phyloP scores from a whole-genome alignment of 495 filamentous ascomycete genomes.

The Amniculicola lignicola region DNA sequence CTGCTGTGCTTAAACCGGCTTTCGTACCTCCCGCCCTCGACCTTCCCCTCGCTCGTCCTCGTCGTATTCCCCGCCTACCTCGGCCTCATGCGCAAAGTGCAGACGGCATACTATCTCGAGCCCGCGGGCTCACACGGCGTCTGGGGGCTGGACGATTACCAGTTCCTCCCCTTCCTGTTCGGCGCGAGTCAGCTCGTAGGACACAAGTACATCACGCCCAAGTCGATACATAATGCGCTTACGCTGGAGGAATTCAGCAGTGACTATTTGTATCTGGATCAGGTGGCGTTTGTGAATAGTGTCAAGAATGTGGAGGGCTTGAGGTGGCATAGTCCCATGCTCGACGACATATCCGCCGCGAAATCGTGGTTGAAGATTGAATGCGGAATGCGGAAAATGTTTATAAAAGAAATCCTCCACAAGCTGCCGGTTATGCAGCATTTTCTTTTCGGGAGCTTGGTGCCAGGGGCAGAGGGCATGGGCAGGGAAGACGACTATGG shows the following conservation, averaged over 20 bases:
- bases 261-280: slow-evolving; percentile 84
- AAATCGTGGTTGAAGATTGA: slow-evolving; percentile 92
- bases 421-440: slow-evolving; percentile 99
- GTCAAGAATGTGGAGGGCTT: slow-evolving; percentile 95
- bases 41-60: slow-evolving; percentile 72
- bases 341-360: slow-evolving; percentile 94
- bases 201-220: slow-evolving; percentile 82
- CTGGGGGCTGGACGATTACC: slow-evolving; percentile 97
- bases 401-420: slow-evolving; percentile 83
- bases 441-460: slow-evolving; percentile 85
- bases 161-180: slow-evolving; percentile 94
- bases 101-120: slow-evolving; percentile 90
- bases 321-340: slow-evolving; percentile 96
- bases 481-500: slow-evolving; percentile 53
- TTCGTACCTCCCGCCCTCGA: slow-evolving; percentile 55
- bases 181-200: slow-evolving; percentile 84
- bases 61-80: slow-evolving; percentile 79
- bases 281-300: slow-evolving; percentile 89
- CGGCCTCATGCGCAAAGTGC: slow-evolving; percentile 72
- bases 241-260: slow-evolving; percentile 79
- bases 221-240: slow-evolving; percentile 79
- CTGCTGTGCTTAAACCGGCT: slow-evolving; percentile 84
- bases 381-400: slow-evolving; percentile 94
- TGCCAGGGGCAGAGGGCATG: slow-evolving; percentile 82
- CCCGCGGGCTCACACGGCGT: slow-evolving; percentile 77